Base-by-base conservation (phyloP, 495 filamentous ascomycete species). In the Hyaloscypha hepaticicola region DNA sequence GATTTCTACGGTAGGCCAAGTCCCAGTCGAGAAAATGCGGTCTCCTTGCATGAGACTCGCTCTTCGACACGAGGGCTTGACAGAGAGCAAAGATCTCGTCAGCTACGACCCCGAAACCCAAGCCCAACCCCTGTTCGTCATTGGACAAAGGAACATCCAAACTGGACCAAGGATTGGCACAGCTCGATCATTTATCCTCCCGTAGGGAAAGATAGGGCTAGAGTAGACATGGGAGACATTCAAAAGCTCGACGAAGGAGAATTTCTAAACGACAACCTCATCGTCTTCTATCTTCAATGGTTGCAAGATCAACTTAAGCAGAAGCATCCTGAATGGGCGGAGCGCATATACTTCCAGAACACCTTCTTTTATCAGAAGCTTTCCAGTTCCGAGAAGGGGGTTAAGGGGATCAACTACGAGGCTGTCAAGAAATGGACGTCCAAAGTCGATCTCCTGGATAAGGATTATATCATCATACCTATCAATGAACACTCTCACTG, bases 211-310 rank as follows among this genome's bases (percentile, higher is more conserved):
- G 88, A 87, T 66, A 87, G 87, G 66, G 85, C 90, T 21, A 88
- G 87, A 25, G 90, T 98, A 16, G 86, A 90, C 61, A 87, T 87
- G 66, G 80, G 84, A 21, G 95, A 99, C 73, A 87, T 96, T 57
- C 79, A 85, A 24, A 83, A 92, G 38, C 81, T 98, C 22, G 88
- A 93, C 58, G 90, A 91, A 65, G 86, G 86, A n/a, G 82, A 97
- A 68, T 96, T 89, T 60, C 74, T 99, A 21, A 99, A 99, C 69
- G 95, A 99, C 76, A 96, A 91, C 71, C 77, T 99, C 28, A 88
- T 99, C 61, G 85, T 81, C 22, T 97, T 97, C 72, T 96, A 94
- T 69, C 81, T 97, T 38, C 85, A 85, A 28, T 90, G 88, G 69
- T 77, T 96, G 16, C 86, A 94, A 72, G 81, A 88, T 63, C 75